phyloP scores from a whole-genome alignment of 2,329 filamentous ascomycete species.

The Pseudodiploospora longispora region DNA sequence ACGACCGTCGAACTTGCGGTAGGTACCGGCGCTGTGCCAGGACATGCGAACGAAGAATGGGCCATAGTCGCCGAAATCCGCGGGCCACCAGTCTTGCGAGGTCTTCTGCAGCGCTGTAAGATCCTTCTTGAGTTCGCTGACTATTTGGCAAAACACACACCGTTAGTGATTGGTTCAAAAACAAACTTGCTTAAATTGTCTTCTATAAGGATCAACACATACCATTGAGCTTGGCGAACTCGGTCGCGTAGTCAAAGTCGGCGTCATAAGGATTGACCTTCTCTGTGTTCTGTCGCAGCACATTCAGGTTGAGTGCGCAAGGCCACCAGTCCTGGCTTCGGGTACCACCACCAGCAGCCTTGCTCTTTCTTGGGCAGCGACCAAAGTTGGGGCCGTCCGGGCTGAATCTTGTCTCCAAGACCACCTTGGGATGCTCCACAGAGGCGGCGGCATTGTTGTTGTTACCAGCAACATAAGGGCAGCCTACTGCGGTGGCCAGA shows the following conservation, averaged over 20 bases:
- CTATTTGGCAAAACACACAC: no score
- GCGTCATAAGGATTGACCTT: slow-evolving; percentile 53
- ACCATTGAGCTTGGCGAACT: slow-evolving; percentile 55
- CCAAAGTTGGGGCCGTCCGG: slow-evolving; percentile 8
- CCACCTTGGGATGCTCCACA: slow-evolving; percentile 3
- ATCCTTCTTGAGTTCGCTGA: slow-evolving; percentile 52
- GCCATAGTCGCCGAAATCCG: slow-evolving; percentile 74
- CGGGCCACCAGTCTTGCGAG: slow-evolving; percentile 75
- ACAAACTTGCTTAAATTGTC: no score
- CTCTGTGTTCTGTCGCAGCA: slow-evolving; percentile 61
- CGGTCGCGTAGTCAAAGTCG: slow-evolving; percentile 62
- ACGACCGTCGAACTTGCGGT: slow-evolving; percentile 62
- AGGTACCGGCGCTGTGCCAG: slow-evolving; percentile 70
- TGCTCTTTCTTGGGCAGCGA: slow-evolving; percentile 14
- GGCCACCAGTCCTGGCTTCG: slow-evolving; percentile 69
- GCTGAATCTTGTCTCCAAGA: slow-evolving; percentile 7
- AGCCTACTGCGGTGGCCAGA: slow-evolving; percentile 5
- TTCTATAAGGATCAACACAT: slow-evolving; percentile 40
- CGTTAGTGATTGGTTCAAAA: slow-evolving; percentile 46
- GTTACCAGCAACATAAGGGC: slow-evolving; percentile 8
- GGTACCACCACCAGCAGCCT: slow-evolving; percentile 54
- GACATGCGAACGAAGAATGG: slow-evolving; percentile 74
- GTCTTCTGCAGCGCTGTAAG: slow-evolving; percentile 64
- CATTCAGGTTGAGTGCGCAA: slow-evolving; percentile 55
- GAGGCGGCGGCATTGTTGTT: background rate